These are phyloP conservation scores for Ilyonectria robusta DNA, from an alignment of 2,329 filamentous ascomycete species.

Conservation along the genomic window DNA sequence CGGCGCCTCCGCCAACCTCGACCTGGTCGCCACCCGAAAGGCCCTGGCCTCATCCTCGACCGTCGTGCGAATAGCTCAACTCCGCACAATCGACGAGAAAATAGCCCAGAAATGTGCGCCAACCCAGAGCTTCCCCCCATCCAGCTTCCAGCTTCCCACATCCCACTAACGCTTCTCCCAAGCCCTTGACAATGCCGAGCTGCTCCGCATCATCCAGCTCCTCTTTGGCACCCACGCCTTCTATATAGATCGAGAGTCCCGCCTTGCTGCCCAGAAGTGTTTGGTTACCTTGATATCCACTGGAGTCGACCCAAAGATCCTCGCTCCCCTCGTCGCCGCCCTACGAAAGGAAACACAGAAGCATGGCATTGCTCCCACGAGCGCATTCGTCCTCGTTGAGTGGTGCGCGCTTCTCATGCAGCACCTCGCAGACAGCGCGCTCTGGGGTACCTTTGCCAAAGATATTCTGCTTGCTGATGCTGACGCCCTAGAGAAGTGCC, in stretches of 20 bases:
- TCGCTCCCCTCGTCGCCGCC: slow-evolving; percentile 76
- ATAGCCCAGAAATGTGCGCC: slow-evolving; percentile 68
- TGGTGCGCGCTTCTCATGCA: slow-evolving; percentile 89
- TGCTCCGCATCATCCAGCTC: slow-evolving; percentile 73
- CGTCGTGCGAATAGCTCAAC: slow-evolving; percentile 65
- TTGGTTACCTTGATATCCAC: slow-evolving; percentile 76
- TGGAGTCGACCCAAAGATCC: slow-evolving; percentile 65
- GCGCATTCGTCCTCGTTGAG: slow-evolving; percentile 89
- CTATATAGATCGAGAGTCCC: slow-evolving; percentile 88
- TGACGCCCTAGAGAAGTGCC: slow-evolving; percentile 82
- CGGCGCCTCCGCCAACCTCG: slow-evolving; percentile 57
- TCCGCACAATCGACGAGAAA: slow-evolving; percentile 70
- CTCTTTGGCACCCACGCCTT: slow-evolving; percentile 90
- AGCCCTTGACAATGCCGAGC: slow-evolving; percentile 65
- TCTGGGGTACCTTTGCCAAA: slow-evolving; percentile 75
- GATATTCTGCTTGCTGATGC: slow-evolving; percentile 80
- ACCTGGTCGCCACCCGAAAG: slow-evolving; percentile 64
- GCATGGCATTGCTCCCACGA: slow-evolving; percentile 80
- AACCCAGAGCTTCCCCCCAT: slow-evolving; percentile 21
- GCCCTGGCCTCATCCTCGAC: slow-evolving; percentile 76
- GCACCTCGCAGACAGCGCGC: slow-evolving; percentile 71
- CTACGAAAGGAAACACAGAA: slow-evolving; percentile 83
- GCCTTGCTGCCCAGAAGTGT: slow-evolving; percentile 86
- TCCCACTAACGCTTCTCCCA: slow-evolving; percentile 38
- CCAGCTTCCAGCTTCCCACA: slow-evolving; percentile 8